These are phyloP conservation scores for Gnaphalium uliginosum DNA, from an alignment of 129 eudicot genomes.

Conservation along the genomic window DNA sequence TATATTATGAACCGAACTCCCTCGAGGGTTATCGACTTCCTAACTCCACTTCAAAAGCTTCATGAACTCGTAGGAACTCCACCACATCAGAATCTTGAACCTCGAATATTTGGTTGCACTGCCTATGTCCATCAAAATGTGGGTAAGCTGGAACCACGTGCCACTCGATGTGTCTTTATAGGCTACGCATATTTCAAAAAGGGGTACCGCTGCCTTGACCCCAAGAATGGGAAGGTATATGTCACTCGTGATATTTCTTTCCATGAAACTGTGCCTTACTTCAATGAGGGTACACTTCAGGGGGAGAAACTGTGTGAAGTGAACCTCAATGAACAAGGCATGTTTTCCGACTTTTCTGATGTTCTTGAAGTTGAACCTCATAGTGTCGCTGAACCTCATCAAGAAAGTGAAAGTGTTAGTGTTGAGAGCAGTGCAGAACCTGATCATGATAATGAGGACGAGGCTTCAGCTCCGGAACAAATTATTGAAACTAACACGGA, in stretches of 20 bases:
- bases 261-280: neutral
- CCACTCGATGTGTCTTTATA: no score
- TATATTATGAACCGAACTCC: conserved; percentile 20
- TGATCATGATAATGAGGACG: neutral
- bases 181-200: no score
- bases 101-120: conserved; percentile 23
- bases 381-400: no score
- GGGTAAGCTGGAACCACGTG: no score
- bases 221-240: no score
- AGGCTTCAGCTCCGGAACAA: no score
- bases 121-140: conserved; percentile 2
- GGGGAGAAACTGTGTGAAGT: no score
- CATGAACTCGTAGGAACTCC: neutral
- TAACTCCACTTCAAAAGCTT: conserved; percentile 27
- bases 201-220: no score
- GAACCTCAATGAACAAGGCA: neutral
- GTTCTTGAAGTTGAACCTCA: no score
- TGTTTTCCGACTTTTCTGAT: no score
- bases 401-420: conserved; percentile 14
- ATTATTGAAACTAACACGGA: neutral
- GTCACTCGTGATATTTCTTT: no score
- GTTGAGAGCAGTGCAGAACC: neutral
- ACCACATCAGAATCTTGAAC: conserved; percentile 14
- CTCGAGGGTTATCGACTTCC: conserved; percentile 21
- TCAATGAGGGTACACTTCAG: no score